Conservation (phyloP, 2,329 filamentous ascomycete species). For the Rhynchosporium agropyri region DNA sequence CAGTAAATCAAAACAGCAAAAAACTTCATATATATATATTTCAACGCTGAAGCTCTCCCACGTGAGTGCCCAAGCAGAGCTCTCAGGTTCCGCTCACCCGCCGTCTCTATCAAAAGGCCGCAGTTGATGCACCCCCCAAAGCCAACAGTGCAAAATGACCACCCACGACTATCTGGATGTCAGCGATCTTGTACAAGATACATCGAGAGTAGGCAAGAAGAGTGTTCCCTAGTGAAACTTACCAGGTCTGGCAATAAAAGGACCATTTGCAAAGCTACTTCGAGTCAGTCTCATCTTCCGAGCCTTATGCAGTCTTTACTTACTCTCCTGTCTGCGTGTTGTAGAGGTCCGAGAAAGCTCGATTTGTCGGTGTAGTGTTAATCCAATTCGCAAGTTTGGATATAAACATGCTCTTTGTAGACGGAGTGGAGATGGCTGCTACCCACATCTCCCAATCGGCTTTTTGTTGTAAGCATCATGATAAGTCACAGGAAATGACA, state of each 20-base stretch:
- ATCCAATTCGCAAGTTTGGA: slow-evolving; percentile 73
- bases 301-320: slow-evolving; percentile 42
- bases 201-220: too few species aligned
- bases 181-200: too few species aligned
- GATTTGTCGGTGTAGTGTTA: slow-evolving; percentile 70
- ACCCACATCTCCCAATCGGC: slow-evolving; percentile 82
- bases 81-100: not conserved
- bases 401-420: slow-evolving; percentile 67
- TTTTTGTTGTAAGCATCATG: slow-evolving; percentile 11
- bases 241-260: slow-evolving; percentile 71
- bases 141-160: slow-evolving; percentile 80
- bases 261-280: slow-evolving; percentile 25
- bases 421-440: slow-evolving; percentile 69
- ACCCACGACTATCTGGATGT: slow-evolving; percentile 59
- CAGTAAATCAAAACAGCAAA: too few species aligned
- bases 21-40: too few species aligned
- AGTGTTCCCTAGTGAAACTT: too few species aligned
- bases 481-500: not conserved
- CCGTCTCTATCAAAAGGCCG: slow-evolving; percentile 15
- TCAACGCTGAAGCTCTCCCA: too few species aligned
- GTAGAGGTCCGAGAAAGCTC: slow-evolving; percentile 77
- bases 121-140: slow-evolving; percentile 27
- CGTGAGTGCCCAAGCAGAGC: not conserved
- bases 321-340: slow-evolving; percentile 70
- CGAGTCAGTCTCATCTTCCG: not conserved